Evolutionary conservation across 1,284 basidiomycete genomes (phyloP).

Genomic region (Fomitopsis palustris): DNA sequence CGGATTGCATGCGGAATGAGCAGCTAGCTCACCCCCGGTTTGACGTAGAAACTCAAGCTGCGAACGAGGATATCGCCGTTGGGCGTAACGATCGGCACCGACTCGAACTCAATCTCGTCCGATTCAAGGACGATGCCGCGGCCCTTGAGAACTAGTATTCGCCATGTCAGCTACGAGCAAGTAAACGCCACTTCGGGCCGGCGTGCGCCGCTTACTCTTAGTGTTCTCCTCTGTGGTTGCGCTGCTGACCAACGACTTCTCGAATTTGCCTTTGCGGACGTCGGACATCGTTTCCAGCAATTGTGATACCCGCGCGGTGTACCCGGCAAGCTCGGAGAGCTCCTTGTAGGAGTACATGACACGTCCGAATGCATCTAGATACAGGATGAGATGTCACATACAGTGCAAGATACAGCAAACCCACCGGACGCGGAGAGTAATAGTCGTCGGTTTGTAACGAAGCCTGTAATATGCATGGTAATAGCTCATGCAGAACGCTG

Average conservation of each 20-base stretch:
- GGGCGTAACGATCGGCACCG: conserved; percentile 94
- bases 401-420: background rate
- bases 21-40: conserved; percentile 68
- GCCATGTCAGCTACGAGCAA: background rate
- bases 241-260: conserved; percentile 84
- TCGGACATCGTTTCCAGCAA: conserved; percentile 93
- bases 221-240: conserved; percentile 78
- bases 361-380: conserved; percentile 70
- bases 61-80: conserved; percentile 91
- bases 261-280: conserved; percentile 79
- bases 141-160: conserved; percentile 64
- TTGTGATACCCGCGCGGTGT: conserved; percentile 88
- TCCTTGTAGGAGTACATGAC: conserved; percentile 98
- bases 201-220: conserved; percentile 50
- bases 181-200: background rate
- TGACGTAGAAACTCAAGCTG: conserved; percentile 85
- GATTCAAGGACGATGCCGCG: conserved; percentile 81
- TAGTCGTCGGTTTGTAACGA: conserved; percentile 91
- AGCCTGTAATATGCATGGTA: conserved; percentile 47
- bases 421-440: conserved; percentile 78
- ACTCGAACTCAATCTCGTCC: conserved; percentile 88
- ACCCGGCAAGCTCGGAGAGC: conserved; percentile 92
- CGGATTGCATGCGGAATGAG: background rate
- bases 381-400: background rate
- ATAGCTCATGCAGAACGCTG: background rate